Evolutionary conservation across 345 rosid species (phyloP), one percentile per base, ranked within the genome.

Genomic region (Lagerstroemia speciosa): DNA sequence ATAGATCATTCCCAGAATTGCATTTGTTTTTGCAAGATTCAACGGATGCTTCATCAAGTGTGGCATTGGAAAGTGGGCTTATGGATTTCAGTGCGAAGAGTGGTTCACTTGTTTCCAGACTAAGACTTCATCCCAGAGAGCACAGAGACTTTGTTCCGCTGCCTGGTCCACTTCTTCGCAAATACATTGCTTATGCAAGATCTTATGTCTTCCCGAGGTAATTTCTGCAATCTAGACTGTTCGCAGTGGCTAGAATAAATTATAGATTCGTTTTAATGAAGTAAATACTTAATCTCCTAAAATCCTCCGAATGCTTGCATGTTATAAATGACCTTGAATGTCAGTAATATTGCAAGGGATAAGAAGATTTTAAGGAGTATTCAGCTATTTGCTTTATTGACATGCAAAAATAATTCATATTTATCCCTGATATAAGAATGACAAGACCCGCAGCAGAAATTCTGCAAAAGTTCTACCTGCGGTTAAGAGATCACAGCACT

Each of bases 161-260:
- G 78, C 99, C 95, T 72, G 85, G 84, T 73, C 83, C 83, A 70
- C 89, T 94, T 80, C 86, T 94, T 73, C 87, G 95, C 76, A 91
- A 88, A 78, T 94, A 91, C 75, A 86, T 94, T 77, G 89, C 95
- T 72, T 94, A 91, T 79, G 96, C 96, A 65, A 83, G 93, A 78
- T 84, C 87, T 43, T 83, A 83, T 67, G 84, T 88, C 79, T 82
- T 81, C 65, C 99, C 99, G 1, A 94, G 89, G 99, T 94, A 77
- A 79, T 74, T 81, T n/a, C 72, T 62, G 24, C 33, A 46, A 73
- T 68, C 10, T 3, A 58, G 57, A 69, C 60, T 66, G 14, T 37
- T 37, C 26, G 32, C 48, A 7, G 27, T 57, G 52, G 32, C 63
- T 58, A 34, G 34, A 2, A 26, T 58, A 3, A 4, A 19, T 48